Percentiles rank a stretch among this genome's conserved stretches.
These are phyloP conservation scores for Hyparrhenia diplandra DNA, from an alignment of 176 grass and related monocot genomes.

Conservation along the genomic window DNA sequence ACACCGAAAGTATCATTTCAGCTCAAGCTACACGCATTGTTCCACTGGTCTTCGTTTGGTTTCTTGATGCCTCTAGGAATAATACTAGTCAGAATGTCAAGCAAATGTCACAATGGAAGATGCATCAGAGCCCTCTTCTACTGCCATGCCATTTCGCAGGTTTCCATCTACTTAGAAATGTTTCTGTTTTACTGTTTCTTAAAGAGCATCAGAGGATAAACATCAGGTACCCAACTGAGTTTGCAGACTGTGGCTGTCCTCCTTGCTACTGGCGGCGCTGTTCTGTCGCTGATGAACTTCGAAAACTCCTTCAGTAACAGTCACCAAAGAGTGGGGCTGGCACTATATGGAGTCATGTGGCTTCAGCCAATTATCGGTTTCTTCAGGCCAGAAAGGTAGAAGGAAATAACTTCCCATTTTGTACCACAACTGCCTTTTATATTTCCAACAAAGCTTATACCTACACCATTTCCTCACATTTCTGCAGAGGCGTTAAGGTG, in stretches of 20 bases:
- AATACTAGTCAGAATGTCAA: constrained; percentile 69
- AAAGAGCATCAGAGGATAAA: neutral
- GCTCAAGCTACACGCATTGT: constrained; percentile 82
- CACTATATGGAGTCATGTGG: constrained; percentile 75
- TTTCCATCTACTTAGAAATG: neutral
- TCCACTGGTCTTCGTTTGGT: constrained; percentile 86
- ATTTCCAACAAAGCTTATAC: neutral
- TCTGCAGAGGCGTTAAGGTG: constrained; percentile 53
- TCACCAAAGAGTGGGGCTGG: constrained; percentile 82
- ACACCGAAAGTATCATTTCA: constrained; percentile 60
- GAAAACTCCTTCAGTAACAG: constrained; percentile 93
- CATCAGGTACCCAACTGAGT: neutral
- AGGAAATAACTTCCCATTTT: neutral
- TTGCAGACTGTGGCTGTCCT: constrained; percentile 70
- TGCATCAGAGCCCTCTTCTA: constrained; percentile 64
- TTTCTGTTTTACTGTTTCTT: neutral
- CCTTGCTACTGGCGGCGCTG: constrained; percentile 67
- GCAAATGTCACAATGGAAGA: constrained; percentile 41
- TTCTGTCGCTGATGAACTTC: constrained; percentile 73
- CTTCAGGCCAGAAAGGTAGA: constrained; percentile 77
- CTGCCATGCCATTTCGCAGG: constrained; percentile 83
- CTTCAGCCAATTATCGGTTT: constrained; percentile 84
- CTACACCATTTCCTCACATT: neutral
- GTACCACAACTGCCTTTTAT: too few relatives aligned
- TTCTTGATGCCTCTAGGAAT: constrained; percentile 90